Conservation (phyloP, 805 yeast genomes). For the Tetrapisispora arboricola region DNA sequence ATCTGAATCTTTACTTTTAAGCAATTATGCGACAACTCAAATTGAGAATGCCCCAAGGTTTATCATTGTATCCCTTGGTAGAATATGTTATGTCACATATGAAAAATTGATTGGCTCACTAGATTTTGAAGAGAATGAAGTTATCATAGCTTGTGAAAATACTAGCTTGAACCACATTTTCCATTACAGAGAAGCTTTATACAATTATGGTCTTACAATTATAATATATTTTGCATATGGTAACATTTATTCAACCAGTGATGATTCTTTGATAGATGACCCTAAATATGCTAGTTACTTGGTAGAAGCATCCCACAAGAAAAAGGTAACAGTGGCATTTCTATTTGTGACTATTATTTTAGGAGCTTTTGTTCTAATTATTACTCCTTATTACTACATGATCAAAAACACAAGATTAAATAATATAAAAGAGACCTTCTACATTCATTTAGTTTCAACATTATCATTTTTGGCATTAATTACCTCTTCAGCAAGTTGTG, state of each 20-base stretch:
- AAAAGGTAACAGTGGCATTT: constrained; percentile 11
- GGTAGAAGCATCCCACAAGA: constrained; percentile 5
- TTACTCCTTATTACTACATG: constrained; percentile 20
- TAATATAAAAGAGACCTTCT: constrained; percentile 12
- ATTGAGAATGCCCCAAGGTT: constrained; percentile 20
- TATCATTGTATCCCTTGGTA: constrained; percentile 18
- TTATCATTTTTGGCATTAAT: constrained; percentile 16
- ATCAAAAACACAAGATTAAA: constrained; percentile 20
- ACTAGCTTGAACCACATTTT: constrained; percentile 10
- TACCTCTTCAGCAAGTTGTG: constrained; percentile 13
- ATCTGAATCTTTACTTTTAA: constrained; percentile 20
- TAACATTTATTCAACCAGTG: constrained; percentile 1
- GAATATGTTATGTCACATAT: constrained; percentile 15
- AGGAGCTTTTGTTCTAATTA: constrained; percentile 7
- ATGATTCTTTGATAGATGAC: too few species aligned
- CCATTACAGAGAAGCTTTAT: constrained; percentile 21
- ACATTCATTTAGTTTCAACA: constrained; percentile 19
- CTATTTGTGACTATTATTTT: constrained; percentile 10
- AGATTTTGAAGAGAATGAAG: background rate
- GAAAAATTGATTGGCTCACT: background rate
- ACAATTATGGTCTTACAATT: constrained; percentile 19
- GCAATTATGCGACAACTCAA: constrained; percentile 20
- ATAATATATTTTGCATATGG: constrained; percentile 25
- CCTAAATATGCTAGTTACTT: constrained; percentile 7
- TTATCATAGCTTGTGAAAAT: background rate